These are phyloP conservation scores for Triangularia verruculosa DNA, from an alignment of 2,329 filamentous ascomycete genomes.

Conservation along the genomic window DNA sequence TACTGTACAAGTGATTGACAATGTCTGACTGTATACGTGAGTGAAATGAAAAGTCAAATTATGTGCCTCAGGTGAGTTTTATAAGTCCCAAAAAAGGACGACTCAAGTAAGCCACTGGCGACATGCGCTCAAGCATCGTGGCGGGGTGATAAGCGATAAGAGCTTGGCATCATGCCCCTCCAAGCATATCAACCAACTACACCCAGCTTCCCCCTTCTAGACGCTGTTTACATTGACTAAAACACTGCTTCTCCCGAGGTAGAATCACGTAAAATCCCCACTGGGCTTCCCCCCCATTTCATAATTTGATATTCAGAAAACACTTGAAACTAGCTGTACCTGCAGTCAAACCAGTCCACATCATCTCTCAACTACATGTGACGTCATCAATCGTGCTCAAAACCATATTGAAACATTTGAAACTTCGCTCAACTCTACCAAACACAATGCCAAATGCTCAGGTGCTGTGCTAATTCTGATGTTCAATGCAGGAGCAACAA, in stretches of 20 bases:
- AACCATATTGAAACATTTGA: not conserved
- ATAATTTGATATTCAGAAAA: not conserved
- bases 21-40: not conserved
- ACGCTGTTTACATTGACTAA: not conserved
- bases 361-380: not conserved
- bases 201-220: not conserved
- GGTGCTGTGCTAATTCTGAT: not conserved
- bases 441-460: not conserved
- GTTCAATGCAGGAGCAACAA: not conserved
- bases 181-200: not conserved
- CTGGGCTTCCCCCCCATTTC: not conserved
- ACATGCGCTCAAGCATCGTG: not conserved
- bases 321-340: not conserved
- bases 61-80: not conserved
- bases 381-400: not conserved
- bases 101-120: not conserved
- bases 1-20: not conserved
- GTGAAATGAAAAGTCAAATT: not conserved
- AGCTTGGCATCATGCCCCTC: constrained; percentile 1
- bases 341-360: not conserved
- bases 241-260: not conserved
- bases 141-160: constrained; percentile 10
- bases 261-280: not conserved
- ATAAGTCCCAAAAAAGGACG: not conserved
- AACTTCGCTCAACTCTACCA: not conserved